Evolutionary conservation across 176 grass and related monocot species (phyloP), one percentile per base, ranked within the genome.

Genomic region (Musa beccarii): DNA sequence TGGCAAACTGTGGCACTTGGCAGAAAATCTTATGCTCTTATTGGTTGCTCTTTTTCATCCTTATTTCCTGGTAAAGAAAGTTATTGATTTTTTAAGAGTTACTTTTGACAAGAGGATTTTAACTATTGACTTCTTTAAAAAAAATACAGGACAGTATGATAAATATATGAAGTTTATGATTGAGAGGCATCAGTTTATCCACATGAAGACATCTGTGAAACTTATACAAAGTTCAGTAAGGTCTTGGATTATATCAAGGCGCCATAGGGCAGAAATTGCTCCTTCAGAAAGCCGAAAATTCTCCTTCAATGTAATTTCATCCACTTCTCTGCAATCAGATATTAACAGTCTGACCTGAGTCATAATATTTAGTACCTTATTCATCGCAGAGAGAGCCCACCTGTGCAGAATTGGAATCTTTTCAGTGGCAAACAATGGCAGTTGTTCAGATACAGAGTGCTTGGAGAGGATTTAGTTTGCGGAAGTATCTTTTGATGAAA

Each of bases 151-250:
- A 74, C 23, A 54, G 75, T 66, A 80, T 28, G 77, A 53, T 17
- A 62, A 61, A 69, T 78, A 87, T 76, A 73, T 82, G 51, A 75
- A 56, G 66, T 84, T 84, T 49, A 84, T 90, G 83, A 73, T 65
- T 49, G 88, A 90, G 77, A 87, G 88, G 69, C 79, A 77, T 69
- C 73, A 34, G 73, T 90, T 87, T 87, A 71, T 90, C 54, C 81
- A 43, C 49, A 87, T 84, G 76, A 90, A 74, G 81, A 84, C 71
- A 77, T 87, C 76, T 76, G 71, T 80, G 15, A 52, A 76, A 50
- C 63, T 76, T 20, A 86, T 86, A 81, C 88, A 90, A 76, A 59
- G 23, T 15, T 75, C 81, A 64, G 71, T 84, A 63, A 86, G 84
- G 76, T 71, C 83, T 74, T 86, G 81, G 88, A 76, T 90, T 34